phyloP scores from a whole-genome alignment of 768 basidiomycete genomes.

The Lactarius indigo region DNA sequence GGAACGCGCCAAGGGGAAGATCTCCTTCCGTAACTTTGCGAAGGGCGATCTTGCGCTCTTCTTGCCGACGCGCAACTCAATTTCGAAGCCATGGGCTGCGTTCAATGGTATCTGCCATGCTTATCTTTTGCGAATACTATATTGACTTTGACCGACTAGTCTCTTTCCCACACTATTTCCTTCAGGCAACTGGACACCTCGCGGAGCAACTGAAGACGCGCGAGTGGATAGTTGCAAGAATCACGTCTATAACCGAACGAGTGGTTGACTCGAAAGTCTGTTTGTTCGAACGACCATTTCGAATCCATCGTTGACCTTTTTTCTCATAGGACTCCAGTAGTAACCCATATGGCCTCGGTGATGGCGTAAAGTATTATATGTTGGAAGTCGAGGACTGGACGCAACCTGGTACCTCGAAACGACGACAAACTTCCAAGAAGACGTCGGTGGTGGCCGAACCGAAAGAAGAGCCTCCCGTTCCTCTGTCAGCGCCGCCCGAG shows the following conservation, averaged over 20 bases:
- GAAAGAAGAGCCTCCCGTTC: conserved; percentile 39
- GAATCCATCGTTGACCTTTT: conserved; percentile 1
- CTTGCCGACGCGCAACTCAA: conserved; percentile 90
- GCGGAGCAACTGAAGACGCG: conserved; percentile 86
- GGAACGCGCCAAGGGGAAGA: conserved; percentile 94
- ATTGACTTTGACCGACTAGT: conserved; percentile 49
- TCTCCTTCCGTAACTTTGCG: conserved; percentile 91
- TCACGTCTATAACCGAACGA: conserved; percentile 82
- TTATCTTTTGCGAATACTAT: conserved; percentile 8
- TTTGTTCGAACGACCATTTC: conserved; percentile 9
- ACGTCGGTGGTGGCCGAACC: conserved; percentile 36
- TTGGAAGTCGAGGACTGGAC: conserved; percentile 94
- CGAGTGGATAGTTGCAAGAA: conserved; percentile 94
- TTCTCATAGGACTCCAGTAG: conserved; percentile 65
- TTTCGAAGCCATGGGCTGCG: conserved; percentile 95
- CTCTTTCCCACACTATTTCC: conserved; percentile 96
- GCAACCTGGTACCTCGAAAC: conserved; percentile 62
- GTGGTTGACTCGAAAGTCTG: conserved; percentile 77
- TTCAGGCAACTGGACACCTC: conserved; percentile 80
- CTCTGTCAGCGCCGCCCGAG: conserved; percentile 60
- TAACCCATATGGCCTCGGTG: conserved; percentile 86
- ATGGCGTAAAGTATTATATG: conserved; percentile 91
- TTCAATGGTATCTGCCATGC: conserved; percentile 73
- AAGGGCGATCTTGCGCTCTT: conserved; percentile 96
- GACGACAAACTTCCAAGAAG: conserved; percentile 52